Percentiles rank a stretch among this genome's conserved stretches.
These are phyloP conservation scores for Tylopilus felleus DNA, from an alignment of 768 basidiomycete species.

Conservation along the genomic window DNA sequence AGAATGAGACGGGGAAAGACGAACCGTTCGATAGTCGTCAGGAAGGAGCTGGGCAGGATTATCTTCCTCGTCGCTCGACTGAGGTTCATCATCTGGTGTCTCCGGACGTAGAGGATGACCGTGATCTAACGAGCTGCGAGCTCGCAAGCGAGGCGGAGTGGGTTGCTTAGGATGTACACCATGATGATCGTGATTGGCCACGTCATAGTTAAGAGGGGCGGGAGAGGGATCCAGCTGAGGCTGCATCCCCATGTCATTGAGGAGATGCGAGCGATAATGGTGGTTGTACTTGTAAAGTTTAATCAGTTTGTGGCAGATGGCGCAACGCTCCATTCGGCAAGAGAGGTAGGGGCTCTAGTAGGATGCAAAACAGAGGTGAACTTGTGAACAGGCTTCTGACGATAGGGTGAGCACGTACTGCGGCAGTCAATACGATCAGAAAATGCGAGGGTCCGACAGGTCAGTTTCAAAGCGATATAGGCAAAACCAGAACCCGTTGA, in stretches of 20 bases:
- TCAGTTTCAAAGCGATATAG: neutral
- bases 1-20: neutral
- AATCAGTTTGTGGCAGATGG: slow-evolving; percentile 14
- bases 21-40: neutral
- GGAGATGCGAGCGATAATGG: slow-evolving; percentile 11
- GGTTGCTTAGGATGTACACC: neutral
- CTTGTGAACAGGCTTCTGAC: neutral
- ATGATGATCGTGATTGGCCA: neutral
- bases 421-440: neutral
- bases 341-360: too few relatives aligned
- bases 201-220: neutral
- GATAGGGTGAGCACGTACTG: neutral
- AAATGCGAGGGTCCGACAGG: neutral
- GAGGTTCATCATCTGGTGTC: neutral
- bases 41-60: neutral
- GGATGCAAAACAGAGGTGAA: neutral
- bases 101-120: neutral
- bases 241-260: neutral
- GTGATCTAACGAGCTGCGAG: neutral
- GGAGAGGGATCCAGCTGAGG: neutral
- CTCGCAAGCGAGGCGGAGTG: neutral
- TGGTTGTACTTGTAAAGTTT: slow-evolving; percentile 8
- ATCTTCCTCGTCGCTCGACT: neutral
- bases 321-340: slow-evolving; percentile 11
- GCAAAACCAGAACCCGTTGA: neutral